Evolutionary conservation across 768 basidiomycete genomes (phyloP).

Genomic region (Kwoniella sp.): DNA sequence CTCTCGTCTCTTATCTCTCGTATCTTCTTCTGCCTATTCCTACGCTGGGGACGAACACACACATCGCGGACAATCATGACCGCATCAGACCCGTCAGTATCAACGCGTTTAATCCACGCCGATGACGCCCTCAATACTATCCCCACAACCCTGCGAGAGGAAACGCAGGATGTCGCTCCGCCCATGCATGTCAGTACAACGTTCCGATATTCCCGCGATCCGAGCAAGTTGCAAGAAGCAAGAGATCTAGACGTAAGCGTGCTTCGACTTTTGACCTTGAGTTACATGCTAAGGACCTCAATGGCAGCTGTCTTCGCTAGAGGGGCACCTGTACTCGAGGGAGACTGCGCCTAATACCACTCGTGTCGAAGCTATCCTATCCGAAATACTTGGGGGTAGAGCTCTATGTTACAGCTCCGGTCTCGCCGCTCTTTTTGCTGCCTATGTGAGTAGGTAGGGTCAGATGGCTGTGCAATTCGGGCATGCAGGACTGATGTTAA

Average conservation of each 20-base stretch:
- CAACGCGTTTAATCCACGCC: neutral
- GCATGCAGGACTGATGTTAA: neutral
- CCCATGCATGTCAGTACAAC: conserved; percentile 1
- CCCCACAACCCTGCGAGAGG: neutral
- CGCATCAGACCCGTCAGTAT: neutral
- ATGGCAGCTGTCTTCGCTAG: neutral
- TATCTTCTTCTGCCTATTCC: too few relatives aligned
- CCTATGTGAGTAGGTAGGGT: conserved; percentile 1
- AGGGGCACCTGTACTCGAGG: neutral
- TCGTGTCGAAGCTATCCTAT: neutral
- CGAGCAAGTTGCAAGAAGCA: neutral
- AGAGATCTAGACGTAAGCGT: neutral
- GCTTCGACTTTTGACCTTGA: too few relatives aligned
- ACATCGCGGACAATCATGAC: too few relatives aligned
- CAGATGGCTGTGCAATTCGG: neutral
- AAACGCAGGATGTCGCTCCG: neutral
- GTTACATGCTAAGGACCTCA: too few relatives aligned
- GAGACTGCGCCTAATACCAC: neutral
- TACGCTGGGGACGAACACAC: too few relatives aligned
- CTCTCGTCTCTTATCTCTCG: too few relatives aligned
- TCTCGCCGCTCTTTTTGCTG: neutral
- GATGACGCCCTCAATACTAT: neutral
- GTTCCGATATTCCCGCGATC: neutral
- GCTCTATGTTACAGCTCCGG: neutral
- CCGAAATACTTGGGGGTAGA: neutral